Evolutionary conservation across 108 stramenopile genomes (phyloP), one percentile per base, ranked within the genome.

Genomic region (Craspedostauros australis): DNA sequence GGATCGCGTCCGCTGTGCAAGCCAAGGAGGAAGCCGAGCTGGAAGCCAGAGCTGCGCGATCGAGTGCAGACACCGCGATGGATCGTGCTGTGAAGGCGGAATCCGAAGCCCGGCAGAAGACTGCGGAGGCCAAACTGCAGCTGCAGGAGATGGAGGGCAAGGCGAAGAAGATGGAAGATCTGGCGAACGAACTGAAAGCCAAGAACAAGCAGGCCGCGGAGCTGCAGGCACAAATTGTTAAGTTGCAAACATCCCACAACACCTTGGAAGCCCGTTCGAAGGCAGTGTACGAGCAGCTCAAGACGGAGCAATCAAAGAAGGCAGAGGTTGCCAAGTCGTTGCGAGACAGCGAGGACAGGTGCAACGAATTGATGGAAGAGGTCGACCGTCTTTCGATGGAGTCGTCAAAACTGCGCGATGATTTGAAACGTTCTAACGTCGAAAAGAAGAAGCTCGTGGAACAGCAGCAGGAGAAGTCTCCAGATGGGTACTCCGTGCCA

Each of bases 11-110:
- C 23, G 84, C 90, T 20, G 76, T 85, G 21, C 84, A 86, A 51
- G 81, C 90, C 12, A 80, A 75, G 54, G 90, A 88, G 62, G 90
- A 92, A 67, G 86, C 86, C 3, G 89, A 91, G 59, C 51, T 82
- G 31, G 89, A 87, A 50, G 85, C 89, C 48, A 61, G 79, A 11
- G 76, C 80, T 16, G 85, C 89, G 1, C 77, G 76, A 41, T 60
- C 70, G 18, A 76, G 81, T 12, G 73, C 83, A 14, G 80, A 84
- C 53, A 67, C 77, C 30, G 76, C 83, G 7, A 74, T 91, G 59
- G 68, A 82, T 29, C 61, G 73, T 21, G 85, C 83, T 0, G 46
- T 75, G 28, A 45, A 60, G 29, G 82, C 89, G 5, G 85, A 91
- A 51, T 23, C 53, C 15, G 74, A 68, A 22, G 64, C 64, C 30